phyloP scores from a whole-genome alignment of 352 stramenopile species.

The Phytophthora crassamura region DNA sequence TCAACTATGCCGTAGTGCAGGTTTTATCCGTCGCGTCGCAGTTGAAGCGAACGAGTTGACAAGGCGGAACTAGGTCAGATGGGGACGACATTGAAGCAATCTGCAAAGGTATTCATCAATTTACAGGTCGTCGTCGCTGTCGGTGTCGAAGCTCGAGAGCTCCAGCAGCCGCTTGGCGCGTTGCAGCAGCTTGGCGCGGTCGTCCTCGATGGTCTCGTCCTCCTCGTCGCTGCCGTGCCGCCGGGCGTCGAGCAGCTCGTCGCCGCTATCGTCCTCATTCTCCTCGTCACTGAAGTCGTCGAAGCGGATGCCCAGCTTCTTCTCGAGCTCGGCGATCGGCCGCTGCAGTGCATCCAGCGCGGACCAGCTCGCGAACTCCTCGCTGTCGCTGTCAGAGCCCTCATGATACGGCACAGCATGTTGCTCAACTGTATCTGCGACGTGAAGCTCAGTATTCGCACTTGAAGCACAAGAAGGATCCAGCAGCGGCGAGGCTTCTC shows the following conservation, averaged over 20 bases:
- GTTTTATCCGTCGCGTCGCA: too few relatives aligned
- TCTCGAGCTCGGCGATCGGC: conserved; percentile 76
- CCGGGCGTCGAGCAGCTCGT: conserved; percentile 33
- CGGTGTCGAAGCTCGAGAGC: conserved; percentile 53
- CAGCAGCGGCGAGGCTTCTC: not conserved
- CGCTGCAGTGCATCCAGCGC: conserved; percentile 53
- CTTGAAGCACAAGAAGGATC: not conserved
- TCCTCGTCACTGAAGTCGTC: conserved; percentile 68
- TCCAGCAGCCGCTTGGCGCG: conserved; percentile 61
- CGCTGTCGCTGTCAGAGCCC: conserved; percentile 24
- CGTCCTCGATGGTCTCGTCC: conserved; percentile 58
- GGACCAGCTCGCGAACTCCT: conserved; percentile 30
- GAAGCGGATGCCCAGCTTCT: conserved; percentile 71
- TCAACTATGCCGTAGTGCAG: too few relatives aligned
- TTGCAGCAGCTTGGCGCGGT: conserved; percentile 50
- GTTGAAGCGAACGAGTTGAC: too few relatives aligned
- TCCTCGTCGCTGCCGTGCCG: conserved; percentile 49
- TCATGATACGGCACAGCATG: not conserved
- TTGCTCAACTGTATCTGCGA: not conserved
- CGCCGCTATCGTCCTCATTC: conserved; percentile 49
- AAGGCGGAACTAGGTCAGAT: too few relatives aligned
- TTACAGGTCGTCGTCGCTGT: conserved; percentile 47
- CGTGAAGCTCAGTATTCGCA: conserved; percentile 8
- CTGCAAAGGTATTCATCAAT: too few relatives aligned
- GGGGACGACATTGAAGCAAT: not conserved